These are phyloP conservation scores for Chlorella sp. DNA, from an alignment of 139 green algal genomes.

Conservation along the genomic window DNA sequence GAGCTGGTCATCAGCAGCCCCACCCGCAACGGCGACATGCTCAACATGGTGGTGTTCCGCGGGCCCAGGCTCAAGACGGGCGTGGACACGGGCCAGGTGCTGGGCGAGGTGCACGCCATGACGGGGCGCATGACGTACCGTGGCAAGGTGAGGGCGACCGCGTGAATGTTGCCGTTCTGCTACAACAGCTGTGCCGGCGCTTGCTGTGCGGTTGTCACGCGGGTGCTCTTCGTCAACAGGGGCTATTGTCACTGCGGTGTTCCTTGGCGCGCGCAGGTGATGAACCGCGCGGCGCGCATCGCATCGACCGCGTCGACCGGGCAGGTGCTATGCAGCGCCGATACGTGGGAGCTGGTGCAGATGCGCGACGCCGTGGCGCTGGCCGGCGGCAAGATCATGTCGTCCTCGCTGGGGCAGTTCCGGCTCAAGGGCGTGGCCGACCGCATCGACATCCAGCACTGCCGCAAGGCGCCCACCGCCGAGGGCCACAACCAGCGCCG, in stretches of 20 bases:
- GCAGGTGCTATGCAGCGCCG: conserved; percentile 15
- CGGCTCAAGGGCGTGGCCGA: background rate
- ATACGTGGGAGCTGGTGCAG: background rate
- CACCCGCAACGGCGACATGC: conserved; percentile 20
- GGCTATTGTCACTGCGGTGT: background rate
- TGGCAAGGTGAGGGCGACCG: conserved; percentile 18
- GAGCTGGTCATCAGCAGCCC: conserved; percentile 22
- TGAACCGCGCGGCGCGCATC: conserved; percentile 37
- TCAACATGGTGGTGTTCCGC: conserved; percentile 29
- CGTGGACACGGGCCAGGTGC: conserved; percentile 29
- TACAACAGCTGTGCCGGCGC: too few relatives aligned
- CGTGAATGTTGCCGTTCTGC: background rate
- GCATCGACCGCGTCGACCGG: conserved; percentile 13
- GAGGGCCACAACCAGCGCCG: background rate
- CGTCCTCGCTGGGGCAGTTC: background rate
- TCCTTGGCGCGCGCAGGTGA: conserved; percentile 1
- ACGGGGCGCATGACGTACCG: conserved; percentile 42
- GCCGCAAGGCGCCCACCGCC: background rate
- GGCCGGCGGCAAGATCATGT: background rate
- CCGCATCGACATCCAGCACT: background rate
- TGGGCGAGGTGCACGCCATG: conserved; percentile 33
- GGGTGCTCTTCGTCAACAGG: background rate
- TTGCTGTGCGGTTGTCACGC: too few relatives aligned
- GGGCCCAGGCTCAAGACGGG: conserved; percentile 38
- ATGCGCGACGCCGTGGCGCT: background rate